These are phyloP conservation scores for Cenchrus purpureus DNA, from an alignment of 176 grass and related monocot genomes.

Conservation along the genomic window DNA sequence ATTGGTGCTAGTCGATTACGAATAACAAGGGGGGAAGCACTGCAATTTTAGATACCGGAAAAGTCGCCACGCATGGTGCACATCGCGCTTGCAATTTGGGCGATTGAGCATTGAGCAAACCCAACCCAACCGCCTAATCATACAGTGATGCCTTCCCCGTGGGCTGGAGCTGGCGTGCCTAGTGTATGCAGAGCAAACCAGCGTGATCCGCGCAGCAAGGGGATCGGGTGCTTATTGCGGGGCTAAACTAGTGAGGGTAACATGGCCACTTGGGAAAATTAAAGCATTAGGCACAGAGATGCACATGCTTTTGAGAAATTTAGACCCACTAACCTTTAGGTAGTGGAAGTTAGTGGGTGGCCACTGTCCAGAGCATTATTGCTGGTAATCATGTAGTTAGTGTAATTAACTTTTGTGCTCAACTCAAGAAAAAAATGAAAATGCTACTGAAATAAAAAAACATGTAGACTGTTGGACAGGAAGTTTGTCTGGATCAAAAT, in stretches of 20 bases:
- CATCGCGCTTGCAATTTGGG: neutral
- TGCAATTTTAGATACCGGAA: no score
- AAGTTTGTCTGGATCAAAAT: constrained; percentile 28
- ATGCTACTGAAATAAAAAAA: neutral
- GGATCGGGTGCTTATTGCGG: constrained; percentile 3
- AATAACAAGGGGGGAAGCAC: no score
- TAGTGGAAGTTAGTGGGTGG: neutral
- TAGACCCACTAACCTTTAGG: constrained; percentile 17
- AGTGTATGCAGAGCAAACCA: neutral
- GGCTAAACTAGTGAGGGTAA: constrained; percentile 27
- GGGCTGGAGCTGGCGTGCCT: constrained; percentile 17
- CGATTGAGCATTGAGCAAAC: neutral
- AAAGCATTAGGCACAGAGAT: neutral
- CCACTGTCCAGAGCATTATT: neutral
- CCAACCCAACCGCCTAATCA: neutral
- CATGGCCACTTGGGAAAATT: constrained; percentile 12
- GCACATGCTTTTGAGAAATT: neutral
- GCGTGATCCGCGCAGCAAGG: neutral
- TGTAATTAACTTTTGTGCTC: neutral
- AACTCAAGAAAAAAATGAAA: neutral
- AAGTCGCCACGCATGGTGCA: neutral
- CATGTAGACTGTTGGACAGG: neutral
- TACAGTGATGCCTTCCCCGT: neutral
- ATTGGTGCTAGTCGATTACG: no score
- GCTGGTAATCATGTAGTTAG: constrained; percentile 12